Evolutionary conservation across 129 eudicot species (phyloP), one percentile per base, ranked within the genome.

Genomic region (Kitagawia praeruptora): DNA sequence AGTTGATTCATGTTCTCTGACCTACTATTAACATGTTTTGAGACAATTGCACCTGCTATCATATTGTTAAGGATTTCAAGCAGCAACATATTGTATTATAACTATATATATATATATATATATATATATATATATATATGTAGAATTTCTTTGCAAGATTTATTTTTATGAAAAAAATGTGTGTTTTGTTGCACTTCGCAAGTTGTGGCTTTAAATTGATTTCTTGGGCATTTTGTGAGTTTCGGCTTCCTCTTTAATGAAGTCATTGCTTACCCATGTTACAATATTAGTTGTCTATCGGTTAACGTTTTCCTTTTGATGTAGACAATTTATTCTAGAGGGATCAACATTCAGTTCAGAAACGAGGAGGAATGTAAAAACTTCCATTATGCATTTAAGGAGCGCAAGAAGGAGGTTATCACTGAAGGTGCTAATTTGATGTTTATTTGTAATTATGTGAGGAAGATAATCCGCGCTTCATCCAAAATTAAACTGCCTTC

Each of bases 321-420:
- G 82, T 96, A 95, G 98, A 86, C 86, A 83, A 77, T 83, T 84
- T 90, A 85, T 88, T 92, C 97, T 56, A 86, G 81, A 85, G 97
- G 96, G 66, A 74, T 90, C 78, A 84, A 83, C 49, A 85, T 95
- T 85, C 90, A 86, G 75, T 95, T 95, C 81, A 90, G 89, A 84
- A 90, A 90, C 23, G 93, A 90, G 86, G 94, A 92, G 87, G 99
- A 95, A 87, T 81, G 87, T 83, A 89, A 87, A 70, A 87, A 91
- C 85, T 95, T 95, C 77, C 88, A 90, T 84, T 80, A 79, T 87
- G 99, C 96, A 78, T 95, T 92, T 89, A 96, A 92, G 86, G 94
- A 82, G 76, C 87, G 90, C 89, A 95, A 90, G 85, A 90, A 84
- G 75, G 87, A 89, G 80, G 89, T 83, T 72, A 75, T 78, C 82